Base-by-base conservation (phyloP, 768 basidiomycete species). In the Calocybe gangraenosa region DNA sequence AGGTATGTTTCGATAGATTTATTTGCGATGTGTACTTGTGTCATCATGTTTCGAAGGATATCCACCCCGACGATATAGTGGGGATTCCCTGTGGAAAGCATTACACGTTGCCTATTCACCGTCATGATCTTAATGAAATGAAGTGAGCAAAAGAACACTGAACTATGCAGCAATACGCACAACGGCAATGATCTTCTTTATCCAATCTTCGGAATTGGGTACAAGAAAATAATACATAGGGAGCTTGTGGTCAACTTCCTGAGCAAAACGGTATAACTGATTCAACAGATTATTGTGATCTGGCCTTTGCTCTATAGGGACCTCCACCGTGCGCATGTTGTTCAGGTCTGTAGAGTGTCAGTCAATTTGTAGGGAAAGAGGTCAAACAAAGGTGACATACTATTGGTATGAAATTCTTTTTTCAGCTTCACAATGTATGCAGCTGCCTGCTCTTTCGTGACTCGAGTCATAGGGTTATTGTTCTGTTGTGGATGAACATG, bases 211-310 rank as follows among this genome's bases (percentile, higher is more conserved):
- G 32, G 65, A 66, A 56, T 73, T 75, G 37, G 13, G 13, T 7
- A 78, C 53, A 35, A 80, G 58, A 17, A 70, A 55, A 42, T 65
- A 61, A 50, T 74, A 69, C 63, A 77, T 61, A 2, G 67, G 66
- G 13, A 87, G 61, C 51, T 71, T 79, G 28, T 46, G 36, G 3
- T 86, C 79, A 18, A 82, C 60, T 0, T 84, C 81, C 10, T 38
- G 36, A 32, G 69, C 67, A 40, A 66, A 56, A 40, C 70, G 76
- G 56, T 59, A 59, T 13, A 81, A 55, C 28, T 73, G 67, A 39
- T 82, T 80, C 21, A 86, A 64, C 4, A 74, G 33, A 18, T 58
- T 55, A 42, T 69, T 73, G 52, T 75, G 87, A 43, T 80, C 80
- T 34, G 65, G 46, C 35, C 76, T 70, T 46, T 79, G 80, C 1